A percentile compares a stretch with the other conserved stretches of the same genome.
phyloP scores from a whole-genome alignment of 2,329 filamentous ascomycete species.

The Grosmannia penicillata region DNA sequence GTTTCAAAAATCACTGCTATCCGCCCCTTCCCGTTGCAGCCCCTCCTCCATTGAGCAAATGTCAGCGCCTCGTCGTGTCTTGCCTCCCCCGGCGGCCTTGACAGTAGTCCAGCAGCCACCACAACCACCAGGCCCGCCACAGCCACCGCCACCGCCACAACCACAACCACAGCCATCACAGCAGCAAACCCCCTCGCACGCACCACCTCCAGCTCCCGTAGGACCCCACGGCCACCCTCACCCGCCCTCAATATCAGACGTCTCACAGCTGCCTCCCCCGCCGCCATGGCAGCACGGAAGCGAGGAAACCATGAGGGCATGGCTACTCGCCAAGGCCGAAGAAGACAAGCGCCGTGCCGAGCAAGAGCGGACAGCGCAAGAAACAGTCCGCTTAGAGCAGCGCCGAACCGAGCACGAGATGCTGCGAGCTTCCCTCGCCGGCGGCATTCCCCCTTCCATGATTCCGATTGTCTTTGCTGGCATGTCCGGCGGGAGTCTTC shows the following conservation, averaged over 20 bases:
- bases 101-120: slow-evolving; percentile 34
- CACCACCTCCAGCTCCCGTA: background rate
- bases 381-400: slow-evolving; percentile 55
- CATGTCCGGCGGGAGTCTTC: slow-evolving; percentile 48
- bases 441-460: slow-evolving; percentile 59
- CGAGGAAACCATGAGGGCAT: slow-evolving; percentile 57
- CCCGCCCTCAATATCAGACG: slow-evolving; percentile 5
- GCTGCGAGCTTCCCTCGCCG: slow-evolving; percentile 50
- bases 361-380: slow-evolving; percentile 53
- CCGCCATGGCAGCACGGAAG: slow-evolving; percentile 28
- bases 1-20: slow-evolving; percentile 24
- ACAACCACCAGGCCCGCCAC: slow-evolving; percentile 14
- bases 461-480: slow-evolving; percentile 62
- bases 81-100: slow-evolving; percentile 56
- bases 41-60: slow-evolving; percentile 37
- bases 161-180: background rate
- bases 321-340: slow-evolving; percentile 57
- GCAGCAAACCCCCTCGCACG: background rate
- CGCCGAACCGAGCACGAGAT: slow-evolving; percentile 60
- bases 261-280: slow-evolving; percentile 10
- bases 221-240: slow-evolving; percentile 11
- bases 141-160: background rate
- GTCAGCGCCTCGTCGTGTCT: slow-evolving; percentile 54
- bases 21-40: slow-evolving; percentile 28
- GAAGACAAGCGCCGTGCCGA: slow-evolving; percentile 62